Base-by-base conservation (phyloP, 2,329 filamentous ascomycete genomes). In the Immersiporthe knoxdaviesiana region DNA sequence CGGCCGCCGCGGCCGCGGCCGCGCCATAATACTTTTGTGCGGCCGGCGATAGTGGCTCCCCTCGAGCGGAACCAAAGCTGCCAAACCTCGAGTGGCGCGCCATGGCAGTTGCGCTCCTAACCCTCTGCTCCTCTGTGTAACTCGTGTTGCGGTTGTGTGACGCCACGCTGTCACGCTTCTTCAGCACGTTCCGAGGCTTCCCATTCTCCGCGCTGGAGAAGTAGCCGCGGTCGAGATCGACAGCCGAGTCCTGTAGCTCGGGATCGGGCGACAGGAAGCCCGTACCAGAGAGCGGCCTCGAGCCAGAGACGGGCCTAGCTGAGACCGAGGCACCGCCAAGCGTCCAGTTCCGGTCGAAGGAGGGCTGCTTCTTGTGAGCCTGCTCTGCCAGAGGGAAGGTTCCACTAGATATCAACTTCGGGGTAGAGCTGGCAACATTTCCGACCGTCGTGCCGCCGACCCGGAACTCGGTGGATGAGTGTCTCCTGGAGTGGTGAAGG, bases 121-220 rank as follows among this genome's bases (percentile, higher is more conserved):
- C 82, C 66, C 90, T 84, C 76, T 92, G 87, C 76, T 94, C 91
- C 66, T 94, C 92, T 6, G 90, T 84, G 76, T 93, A 91, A 79
- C 92, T 97, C 16, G 91, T 88, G 74, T 92, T 91, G 61, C 90
- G 86, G 50, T 91, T 90, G 78, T 93, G 88, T n/a, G 73, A 71
- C 21, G 74, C 62, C 69, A 82, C 79, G 71, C 88, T 90, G 70
- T 89, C 88, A 68, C 92, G 90, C 81, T 96, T 97, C 79, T 92
- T 93, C 72, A 97, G 83, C 61, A 96, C 84, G 76, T 93, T 97
- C 60, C 92, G 88, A 74, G 88, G 89, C 69, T 91, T 88, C 72
- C 97, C 94, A 14, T 90, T 84, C 75, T 98, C 95, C 21, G 91
- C 92, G 3, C 94, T 93, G 10, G 95, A 97, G 77, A 97, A 97